Conservation (phyloP, 2,329 filamentous ascomycete genomes). For the Drechslera avenae region DNA sequence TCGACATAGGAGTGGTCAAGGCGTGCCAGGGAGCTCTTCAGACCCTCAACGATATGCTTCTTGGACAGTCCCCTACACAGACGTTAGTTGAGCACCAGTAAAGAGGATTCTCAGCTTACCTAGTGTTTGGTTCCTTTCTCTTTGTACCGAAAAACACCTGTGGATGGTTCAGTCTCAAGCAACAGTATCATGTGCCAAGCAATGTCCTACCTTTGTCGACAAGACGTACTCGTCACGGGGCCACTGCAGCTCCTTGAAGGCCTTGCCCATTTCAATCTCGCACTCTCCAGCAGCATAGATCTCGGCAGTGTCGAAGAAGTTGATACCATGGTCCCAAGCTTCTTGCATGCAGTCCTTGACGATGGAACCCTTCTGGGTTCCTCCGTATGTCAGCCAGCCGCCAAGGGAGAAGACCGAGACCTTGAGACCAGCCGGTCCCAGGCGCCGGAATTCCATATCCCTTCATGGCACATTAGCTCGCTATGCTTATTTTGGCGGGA, state of each 20-base stretch:
- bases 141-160: constrained; percentile 62
- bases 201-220: constrained; percentile 28
- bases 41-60: constrained; percentile 62
- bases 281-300: constrained; percentile 64
- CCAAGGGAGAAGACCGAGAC: constrained; percentile 58
- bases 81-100: background rate
- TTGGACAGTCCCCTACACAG: constrained; percentile 49
- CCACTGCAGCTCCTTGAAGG: constrained; percentile 56
- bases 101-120: background rate
- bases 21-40: constrained; percentile 63
- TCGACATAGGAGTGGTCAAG: constrained; percentile 70
- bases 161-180: constrained; percentile 7
- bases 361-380: constrained; percentile 54
- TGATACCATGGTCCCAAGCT: constrained; percentile 57
- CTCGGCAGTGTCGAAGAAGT: constrained; percentile 59
- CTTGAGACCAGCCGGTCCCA: constrained; percentile 52
- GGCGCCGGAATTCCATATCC: constrained; percentile 48
- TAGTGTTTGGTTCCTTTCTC: constrained; percentile 63
- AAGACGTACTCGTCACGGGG: constrained; percentile 48
- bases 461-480: no score
- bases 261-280: constrained; percentile 63
- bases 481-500: no score
- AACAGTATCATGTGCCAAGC: background rate
- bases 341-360: constrained; percentile 58
- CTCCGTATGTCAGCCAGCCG: constrained; percentile 54